Percentiles rank a stretch among this genome's conserved stretches.
These are phyloP conservation scores for Coniochaeta sp. DNA, from an alignment of 2,329 filamentous ascomycete genomes.

Conservation along the genomic window DNA sequence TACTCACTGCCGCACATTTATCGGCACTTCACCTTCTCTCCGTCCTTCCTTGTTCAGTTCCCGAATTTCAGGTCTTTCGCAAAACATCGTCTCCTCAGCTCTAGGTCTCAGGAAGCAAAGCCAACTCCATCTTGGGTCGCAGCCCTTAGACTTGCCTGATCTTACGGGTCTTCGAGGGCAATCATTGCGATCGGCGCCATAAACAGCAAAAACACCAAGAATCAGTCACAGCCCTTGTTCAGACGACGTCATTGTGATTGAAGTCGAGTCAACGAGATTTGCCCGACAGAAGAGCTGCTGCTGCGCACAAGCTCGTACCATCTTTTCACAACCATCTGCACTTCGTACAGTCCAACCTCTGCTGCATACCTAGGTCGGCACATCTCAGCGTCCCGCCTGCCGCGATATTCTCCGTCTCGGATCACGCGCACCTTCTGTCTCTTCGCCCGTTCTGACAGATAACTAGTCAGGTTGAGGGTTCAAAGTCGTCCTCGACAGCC, in stretches of 20 bases:
- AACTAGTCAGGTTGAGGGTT: background rate
- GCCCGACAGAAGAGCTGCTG: background rate
- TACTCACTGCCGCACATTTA: background rate
- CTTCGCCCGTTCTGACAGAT: background rate
- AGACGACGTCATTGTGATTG: background rate
- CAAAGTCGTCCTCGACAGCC: background rate
- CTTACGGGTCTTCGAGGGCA: background rate
- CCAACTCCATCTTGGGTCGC: background rate
- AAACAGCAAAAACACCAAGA: background rate
- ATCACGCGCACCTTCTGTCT: background rate
- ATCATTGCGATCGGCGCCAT: background rate
- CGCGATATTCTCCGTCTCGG: background rate
- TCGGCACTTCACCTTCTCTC: background rate
- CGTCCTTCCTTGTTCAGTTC: background rate
- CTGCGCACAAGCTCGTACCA: slow-evolving; percentile 1
- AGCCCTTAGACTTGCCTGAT: background rate
- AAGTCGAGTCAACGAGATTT: background rate
- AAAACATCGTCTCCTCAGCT: background rate
- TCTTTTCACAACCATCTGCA: background rate
- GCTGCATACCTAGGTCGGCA: too few relatives aligned
- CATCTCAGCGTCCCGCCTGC: background rate
- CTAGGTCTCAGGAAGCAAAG: background rate
- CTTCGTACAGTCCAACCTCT: background rate
- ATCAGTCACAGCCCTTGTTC: background rate
- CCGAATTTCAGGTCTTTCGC: background rate